Base-by-base conservation (phyloP, 2,329 filamentous ascomycete genomes). In the Aspergillus puulaauensis region DNA sequence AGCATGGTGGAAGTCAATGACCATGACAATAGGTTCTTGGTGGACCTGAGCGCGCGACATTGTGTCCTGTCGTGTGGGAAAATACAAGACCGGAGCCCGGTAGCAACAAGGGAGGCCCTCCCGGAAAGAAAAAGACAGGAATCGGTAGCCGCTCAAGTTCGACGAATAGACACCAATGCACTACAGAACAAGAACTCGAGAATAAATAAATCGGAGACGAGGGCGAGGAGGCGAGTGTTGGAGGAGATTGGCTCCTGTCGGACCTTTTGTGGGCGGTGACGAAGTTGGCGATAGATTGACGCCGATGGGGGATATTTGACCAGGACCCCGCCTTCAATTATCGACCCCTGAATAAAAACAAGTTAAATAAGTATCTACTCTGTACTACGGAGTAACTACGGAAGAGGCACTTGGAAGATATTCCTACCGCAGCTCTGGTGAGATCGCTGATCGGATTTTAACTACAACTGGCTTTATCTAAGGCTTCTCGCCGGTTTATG, bases 1-100 rank as follows among this genome's bases (percentile, higher is more conserved):
- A 59, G 90, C 89, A 81, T 93, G 90, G 75, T 93, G 90, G 72
- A 93, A 93, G 73, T 89, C 90, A 67, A 93, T 89, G 58, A 93
- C 89, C 63, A 88, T 86, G 49, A 93, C 88, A 70, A 93, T 81
- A 45, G 90, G 90, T 56, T 73, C 68, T 67, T 75, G 72, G 80
- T 78, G 71, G 88, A 89, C 68, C 57, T 54, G 65, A 51, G 61
- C 47, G 58, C 49, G 54, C 64, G 72, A 66, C 68, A 74, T 73
- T 57, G 60, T 59, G 63, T 54, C 50, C 63, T 21, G n/a, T 35
- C 43, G 19, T 24, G 24, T 27, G 24, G 55, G 46, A 59, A 51
- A 61, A 59, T 35, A 62, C 33, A n/a, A 35, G 49, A 54, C 31
- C 24, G 35, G 44, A 19, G 51, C 46, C 8, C 27, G 21, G 43